A percentile compares a stretch with the other conserved stretches of the same genome.
These are phyloP conservation scores for Huiozyma naganishii DNA, from an alignment of 805 yeast species.

Conservation along the genomic window DNA sequence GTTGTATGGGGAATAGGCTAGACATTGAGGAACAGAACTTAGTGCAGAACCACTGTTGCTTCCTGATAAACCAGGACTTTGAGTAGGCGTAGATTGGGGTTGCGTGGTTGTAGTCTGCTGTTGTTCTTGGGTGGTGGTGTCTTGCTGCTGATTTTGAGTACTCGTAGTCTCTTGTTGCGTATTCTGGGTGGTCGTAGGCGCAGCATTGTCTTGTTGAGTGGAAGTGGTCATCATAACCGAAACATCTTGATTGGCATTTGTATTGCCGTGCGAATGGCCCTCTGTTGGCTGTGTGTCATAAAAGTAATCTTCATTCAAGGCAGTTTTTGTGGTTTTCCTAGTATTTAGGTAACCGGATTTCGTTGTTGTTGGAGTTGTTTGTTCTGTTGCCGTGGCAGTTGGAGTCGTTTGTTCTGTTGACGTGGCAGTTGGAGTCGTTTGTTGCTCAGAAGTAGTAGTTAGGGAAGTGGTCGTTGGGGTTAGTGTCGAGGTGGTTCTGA, in stretches of 20 bases:
- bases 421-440: conserved; percentile 2
- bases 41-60: conserved; percentile 9
- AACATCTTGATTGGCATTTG: neutral
- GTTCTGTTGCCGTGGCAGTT: neutral
- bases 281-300: neutral
- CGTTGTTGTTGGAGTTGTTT: neutral
- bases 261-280: conserved; percentile 1
- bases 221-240: conserved; percentile 2
- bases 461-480: conserved; percentile 6
- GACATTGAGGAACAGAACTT: conserved; percentile 39
- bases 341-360: too few species aligned
- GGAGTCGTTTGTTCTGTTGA: conserved; percentile 4
- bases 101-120: neutral
- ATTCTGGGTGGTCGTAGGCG: conserved; percentile 4
- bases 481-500: conserved; percentile 3
- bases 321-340: neutral
- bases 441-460: conserved; percentile 2
- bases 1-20: conserved; percentile 74
- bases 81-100: neutral
- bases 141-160: neutral
- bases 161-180: neutral
- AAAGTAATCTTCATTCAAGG: neutral
- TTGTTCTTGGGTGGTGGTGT: neutral
- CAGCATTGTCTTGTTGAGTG: neutral
- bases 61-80: conserved; percentile 13